Evolutionary conservation across 106 monocot genomes (phyloP), one percentile per base, ranked within the genome.

Genomic region (Agapanthus africanus): DNA sequence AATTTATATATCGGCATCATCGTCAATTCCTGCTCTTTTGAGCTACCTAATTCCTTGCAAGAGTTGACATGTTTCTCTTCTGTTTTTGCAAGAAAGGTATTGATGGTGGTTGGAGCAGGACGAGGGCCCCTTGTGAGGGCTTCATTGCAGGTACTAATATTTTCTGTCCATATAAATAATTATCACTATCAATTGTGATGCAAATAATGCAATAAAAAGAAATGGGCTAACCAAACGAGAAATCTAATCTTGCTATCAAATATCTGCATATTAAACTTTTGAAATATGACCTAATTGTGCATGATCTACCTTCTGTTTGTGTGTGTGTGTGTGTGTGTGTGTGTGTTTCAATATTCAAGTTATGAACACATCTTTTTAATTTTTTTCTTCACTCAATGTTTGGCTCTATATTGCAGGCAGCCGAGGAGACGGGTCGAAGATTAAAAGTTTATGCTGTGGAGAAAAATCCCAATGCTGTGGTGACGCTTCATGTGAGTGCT

Each of bases 61-160:
- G 13, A 40, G n/a, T 61, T 61, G 61, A 61, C 19, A 61, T 10
- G n/a, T 61, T 61, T 61, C 56, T 35, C 46, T 59, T 66, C 7
- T 57, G 49, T 14, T 38, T 51, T 47, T 68, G 66, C 54, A n/a
- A n/a, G 59, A 69, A 74, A 97, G 95, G 95, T 97, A 33, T 66
- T 97, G 35, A 97, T 97, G 95, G 95, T 97, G 82, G 95, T 97
- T 49, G 95, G 95, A 80, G 95, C 95, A 19, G 95, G 95, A 84
- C 73, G 95, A 42, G 95, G 95, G 42, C 95, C 95, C 44, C 71
- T 97, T 51, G 91, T 97, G 16, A 85, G 95, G 65, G 95, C 95
- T 63, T 97, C 95, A 38, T 84, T 97, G 71, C 95, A 97, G 95
- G 95, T 97, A 59, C 25, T 21, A 23, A 11, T 37, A 47, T 21